Base-by-base conservation (phyloP, 345 rosid species). In the Arabis alpina region DNA sequence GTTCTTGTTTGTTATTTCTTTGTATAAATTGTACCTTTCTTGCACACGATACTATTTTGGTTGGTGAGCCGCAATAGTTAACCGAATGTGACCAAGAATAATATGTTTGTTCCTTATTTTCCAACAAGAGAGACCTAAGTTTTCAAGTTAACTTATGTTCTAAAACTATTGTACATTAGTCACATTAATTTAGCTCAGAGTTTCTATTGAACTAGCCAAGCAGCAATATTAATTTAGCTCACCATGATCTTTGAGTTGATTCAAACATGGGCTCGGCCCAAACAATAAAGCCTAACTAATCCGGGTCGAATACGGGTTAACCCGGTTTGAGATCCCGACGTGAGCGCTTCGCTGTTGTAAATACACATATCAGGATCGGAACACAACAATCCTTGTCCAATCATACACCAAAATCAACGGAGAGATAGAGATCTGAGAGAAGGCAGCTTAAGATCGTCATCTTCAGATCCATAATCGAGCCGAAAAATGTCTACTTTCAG, bases 391-490 rank as follows among this genome's bases (percentile, higher is more conserved):
- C 68, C 64, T 45, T 45, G 54, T 40, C 58, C 56, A 8, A 36
- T 30, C 30, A 55, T 11, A 42, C 72, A 37, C 76, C 41, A 28
- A n/a, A 10, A 19, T 66, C 74, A 69, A 68, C 70, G 64, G 49
- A 41, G 67, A 55, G 70, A 60, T 60, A 55, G 70, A 60, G 63
- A 64, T 61, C 60, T 43, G 64, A 54, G 71, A 48, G 65, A 36
- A 19, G 19, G 16, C 15, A 28, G 64, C 39, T 23, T 61, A 54
- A 77, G 85, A 81, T 83, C 82, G n/a, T n/a, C n/a, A n/a, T n/a
- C n/a, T n/a, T n/a, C n/a, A n/a, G n/a, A n/a, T n/a, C n/a, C 62
- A 64, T 39, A 15, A 27, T 52, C 76, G 48, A 2, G 67, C 39
- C 39, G 3, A 8, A n/a, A 70, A 34, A 76, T 76, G 77, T 72